Evolutionary conservation across 805 yeast genomes (phyloP), one percentile per base, ranked within the genome.

Genomic region (Pichia ethanolica): DNA sequence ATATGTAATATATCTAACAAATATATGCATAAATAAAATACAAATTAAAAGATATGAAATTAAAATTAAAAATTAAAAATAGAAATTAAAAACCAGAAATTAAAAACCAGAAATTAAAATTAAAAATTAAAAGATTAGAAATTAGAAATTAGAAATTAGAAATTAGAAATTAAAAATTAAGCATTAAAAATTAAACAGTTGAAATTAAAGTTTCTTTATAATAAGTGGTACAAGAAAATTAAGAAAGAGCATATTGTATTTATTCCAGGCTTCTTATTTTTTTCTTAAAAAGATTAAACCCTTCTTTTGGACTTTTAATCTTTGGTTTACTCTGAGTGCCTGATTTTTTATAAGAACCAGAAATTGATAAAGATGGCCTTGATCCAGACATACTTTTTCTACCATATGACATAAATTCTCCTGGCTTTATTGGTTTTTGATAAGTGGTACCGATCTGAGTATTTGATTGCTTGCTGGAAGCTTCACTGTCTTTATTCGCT

Each of bases 281-380:
- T 42, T 56, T 61, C 39, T 61, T 59, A 44, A 63, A 52, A 39
- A 62, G 35, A 44, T 58, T 61, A 37, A 62, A 62, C 30, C 63
- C 52, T 7, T 51, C 53, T 35, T 42, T 44, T 12, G 53, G 55
- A 11, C 44, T 41, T 38, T 44, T 39, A 12, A 42, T 14, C 26
- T 49, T 48, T 8, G 45, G 35, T 25, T 49, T 35, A 4, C 37
- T n/a, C 11, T 40, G 40, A 2, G 45, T 13, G 8, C 34, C 28
- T 14, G 12, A 12, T 12, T 45, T 45, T 25, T 44, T 46, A 27
- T 34, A 39, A 5, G 35, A 32, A 9, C 35, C 28, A 5, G 30
- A 35, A 5, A 34, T 27, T 26, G 47, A 36, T 5, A 48, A n/a
- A 5, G 38, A 35, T 5, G 42, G 44, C 11, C 48, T 28, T 1